phyloP scores from a whole-genome alignment of 768 basidiomycete genomes.

The Pisolithus sp. region DNA sequence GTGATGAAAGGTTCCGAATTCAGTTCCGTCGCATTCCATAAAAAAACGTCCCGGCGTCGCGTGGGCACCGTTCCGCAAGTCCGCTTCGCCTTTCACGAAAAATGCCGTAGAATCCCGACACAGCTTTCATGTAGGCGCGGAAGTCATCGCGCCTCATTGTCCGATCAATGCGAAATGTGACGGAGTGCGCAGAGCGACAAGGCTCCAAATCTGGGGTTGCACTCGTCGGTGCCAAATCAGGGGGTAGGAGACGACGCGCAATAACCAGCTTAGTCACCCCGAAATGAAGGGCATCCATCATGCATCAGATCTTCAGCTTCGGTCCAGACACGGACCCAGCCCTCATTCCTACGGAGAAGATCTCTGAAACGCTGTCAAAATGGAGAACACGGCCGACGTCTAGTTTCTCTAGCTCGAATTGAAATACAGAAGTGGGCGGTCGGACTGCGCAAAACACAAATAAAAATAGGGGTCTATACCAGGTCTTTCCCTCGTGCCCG shows the following conservation, averaged over 20 bases:
- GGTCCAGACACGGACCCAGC: slow-evolving; percentile 82
- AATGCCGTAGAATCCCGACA: slow-evolving; percentile 73
- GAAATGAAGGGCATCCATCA: slow-evolving; percentile 41
- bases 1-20: background rate
- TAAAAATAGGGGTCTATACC: slow-evolving; percentile 68
- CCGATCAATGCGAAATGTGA: slow-evolving; percentile 50
- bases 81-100: slow-evolving; percentile 70
- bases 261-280: background rate
- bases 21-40: slow-evolving; percentile 46
- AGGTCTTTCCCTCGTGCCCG: background rate
- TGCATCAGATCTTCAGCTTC: slow-evolving; percentile 55
- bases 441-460: slow-evolving; percentile 62
- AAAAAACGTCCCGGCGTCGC: slow-evolving; percentile 56
- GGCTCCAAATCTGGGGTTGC: slow-evolving; percentile 53
- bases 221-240: background rate
- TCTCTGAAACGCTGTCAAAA: slow-evolving; percentile 87
- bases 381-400: slow-evolving; percentile 75
- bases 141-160: slow-evolving; percentile 74
- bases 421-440: slow-evolving; percentile 75
- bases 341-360: slow-evolving; percentile 69
- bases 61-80: slow-evolving; percentile 72
- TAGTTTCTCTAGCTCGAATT: slow-evolving; percentile 61
- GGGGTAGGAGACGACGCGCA: background rate
- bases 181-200: slow-evolving; percentile 51
- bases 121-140: slow-evolving; percentile 53